Percentiles rank a stretch among this genome's conserved stretches.
Evolutionary conservation across 2,329 filamentous ascomycete species (phyloP).

Genomic region (Pseudocercospora ulei): DNA sequence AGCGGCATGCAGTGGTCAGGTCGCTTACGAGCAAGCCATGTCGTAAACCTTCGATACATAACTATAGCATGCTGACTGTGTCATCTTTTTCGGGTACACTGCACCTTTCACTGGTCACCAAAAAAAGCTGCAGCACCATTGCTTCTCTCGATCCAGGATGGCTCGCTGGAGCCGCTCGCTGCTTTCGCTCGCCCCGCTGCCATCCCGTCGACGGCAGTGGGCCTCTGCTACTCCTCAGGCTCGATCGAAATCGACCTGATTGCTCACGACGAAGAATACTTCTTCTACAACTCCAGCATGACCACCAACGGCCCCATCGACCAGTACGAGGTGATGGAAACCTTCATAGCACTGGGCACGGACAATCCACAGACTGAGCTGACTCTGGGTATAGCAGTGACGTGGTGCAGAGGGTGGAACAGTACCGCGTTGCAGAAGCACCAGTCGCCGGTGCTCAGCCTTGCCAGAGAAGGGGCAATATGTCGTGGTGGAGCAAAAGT

Average conservation of each 20-base stretch:
- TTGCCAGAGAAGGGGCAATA: too few relatives aligned
- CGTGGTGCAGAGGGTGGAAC: too few relatives aligned
- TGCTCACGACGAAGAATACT: constrained; percentile 16
- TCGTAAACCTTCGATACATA: not conserved
- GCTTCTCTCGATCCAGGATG: too few relatives aligned
- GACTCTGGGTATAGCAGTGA: too few relatives aligned
- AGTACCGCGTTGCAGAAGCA: too few relatives aligned
- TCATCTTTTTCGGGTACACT: too few relatives aligned
- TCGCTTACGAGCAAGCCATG: not conserved
- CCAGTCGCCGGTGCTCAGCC: too few relatives aligned
- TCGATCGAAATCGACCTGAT: constrained; percentile 11
- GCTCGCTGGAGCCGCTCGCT: too few relatives aligned
- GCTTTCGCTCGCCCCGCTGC: not conserved
- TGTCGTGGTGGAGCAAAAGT: too few relatives aligned
- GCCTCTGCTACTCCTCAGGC: constrained; percentile 14
- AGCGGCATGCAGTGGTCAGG: not conserved
- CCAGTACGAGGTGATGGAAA: constrained; percentile 19
- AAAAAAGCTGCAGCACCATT: too few relatives aligned
- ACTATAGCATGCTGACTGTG: not conserved
- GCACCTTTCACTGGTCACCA: too few relatives aligned
- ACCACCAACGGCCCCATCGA: constrained; percentile 18
- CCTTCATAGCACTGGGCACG: constrained; percentile 13
- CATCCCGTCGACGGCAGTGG: constrained; percentile 16
- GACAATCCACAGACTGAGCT: constrained; percentile 13
- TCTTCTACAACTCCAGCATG: constrained; percentile 15